A percentile compares a stretch with the other conserved stretches of the same genome.
Evolutionary conservation across 169 alveolate genomes (phyloP).

Genomic region (Eimeria necatrix): DNA sequence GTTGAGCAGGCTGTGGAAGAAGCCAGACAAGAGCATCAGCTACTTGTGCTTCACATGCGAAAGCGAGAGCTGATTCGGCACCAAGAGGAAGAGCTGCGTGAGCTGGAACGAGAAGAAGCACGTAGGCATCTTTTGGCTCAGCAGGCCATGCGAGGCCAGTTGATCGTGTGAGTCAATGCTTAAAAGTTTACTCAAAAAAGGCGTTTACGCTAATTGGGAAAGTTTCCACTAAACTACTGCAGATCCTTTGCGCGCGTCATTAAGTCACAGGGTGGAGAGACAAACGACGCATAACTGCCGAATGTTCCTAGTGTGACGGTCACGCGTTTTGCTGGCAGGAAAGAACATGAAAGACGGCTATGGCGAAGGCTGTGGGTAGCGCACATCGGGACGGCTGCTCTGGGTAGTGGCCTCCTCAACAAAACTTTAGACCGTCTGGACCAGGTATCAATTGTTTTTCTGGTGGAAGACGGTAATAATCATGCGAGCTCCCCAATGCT

Average conservation of each 20-base stretch:
- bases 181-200: not conserved
- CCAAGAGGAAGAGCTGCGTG: conserved; percentile 53
- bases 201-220: too few species aligned
- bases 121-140: conserved; percentile 44
- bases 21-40: conserved; percentile 62
- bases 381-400: conserved; percentile 29
- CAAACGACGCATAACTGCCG: not conserved
- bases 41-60: conserved; percentile 33
- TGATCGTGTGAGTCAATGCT: not conserved
- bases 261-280: too few species aligned
- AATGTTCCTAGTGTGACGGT: not conserved
- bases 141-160: conserved; percentile 5
- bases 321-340: not conserved
- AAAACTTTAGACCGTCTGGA: conserved; percentile 21
- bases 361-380: conserved; percentile 71
- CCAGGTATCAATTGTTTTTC: not conserved
- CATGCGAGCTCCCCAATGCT: too few species aligned
- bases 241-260: too few species aligned
- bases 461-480: too few species aligned
- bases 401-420: not conserved
- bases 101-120: conserved; percentile 47
- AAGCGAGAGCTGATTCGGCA: conserved; percentile 34
- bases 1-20: conserved; percentile 69
- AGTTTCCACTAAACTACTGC: too few species aligned
- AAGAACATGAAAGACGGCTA: conserved; percentile 44